phyloP scores from a whole-genome alignment of 176 grass and related monocot species.

The Luzula sylvatica region DNA sequence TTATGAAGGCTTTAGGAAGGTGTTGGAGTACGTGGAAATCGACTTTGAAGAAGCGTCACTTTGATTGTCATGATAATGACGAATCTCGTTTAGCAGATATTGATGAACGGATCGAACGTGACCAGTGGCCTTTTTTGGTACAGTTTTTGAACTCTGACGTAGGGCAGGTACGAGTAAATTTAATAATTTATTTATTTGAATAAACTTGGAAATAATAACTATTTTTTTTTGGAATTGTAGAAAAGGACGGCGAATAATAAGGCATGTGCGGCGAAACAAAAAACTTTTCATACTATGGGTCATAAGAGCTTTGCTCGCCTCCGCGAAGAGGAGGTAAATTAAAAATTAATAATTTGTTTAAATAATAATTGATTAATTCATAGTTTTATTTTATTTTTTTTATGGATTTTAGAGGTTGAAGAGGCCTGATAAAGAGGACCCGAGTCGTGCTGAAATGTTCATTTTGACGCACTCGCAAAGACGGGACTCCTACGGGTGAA shows the following conservation, averaged over 20 bases:
- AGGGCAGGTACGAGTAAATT: constrained; percentile 22
- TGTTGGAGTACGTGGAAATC: constrained; percentile 39
- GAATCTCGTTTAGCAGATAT: constrained; percentile 35
- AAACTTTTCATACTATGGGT: constrained; percentile 28
- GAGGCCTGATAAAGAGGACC: constrained; percentile 31
- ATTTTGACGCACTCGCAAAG: constrained; percentile 42
- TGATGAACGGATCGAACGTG: constrained; percentile 31
- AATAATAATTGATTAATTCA: constrained; percentile 5
- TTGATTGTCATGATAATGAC: constrained; percentile 40
- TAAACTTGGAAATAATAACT: too few relatives aligned
- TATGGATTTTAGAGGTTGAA: constrained; percentile 41
- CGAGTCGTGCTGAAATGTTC: constrained; percentile 32
- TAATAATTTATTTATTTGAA: too few relatives aligned
- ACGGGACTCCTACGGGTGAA: constrained; percentile 33
- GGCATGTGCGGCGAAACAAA: constrained; percentile 25
- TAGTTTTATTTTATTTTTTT: constrained; percentile 7
- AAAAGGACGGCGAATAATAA: constrained; percentile 32
- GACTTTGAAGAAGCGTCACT: constrained; percentile 30
- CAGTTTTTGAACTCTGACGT: constrained; percentile 46
- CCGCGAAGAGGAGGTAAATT: constrained; percentile 53
- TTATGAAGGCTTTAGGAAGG: constrained; percentile 1
- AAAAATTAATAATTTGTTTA: too few relatives aligned
- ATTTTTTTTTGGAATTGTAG: constrained; percentile 18
- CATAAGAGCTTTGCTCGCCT: constrained; percentile 41
- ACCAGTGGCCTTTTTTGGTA: constrained; percentile 41